phyloP scores from a whole-genome alignment of 2,329 filamentous ascomycete genomes.

The Pseudogymnoascus sp. region DNA sequence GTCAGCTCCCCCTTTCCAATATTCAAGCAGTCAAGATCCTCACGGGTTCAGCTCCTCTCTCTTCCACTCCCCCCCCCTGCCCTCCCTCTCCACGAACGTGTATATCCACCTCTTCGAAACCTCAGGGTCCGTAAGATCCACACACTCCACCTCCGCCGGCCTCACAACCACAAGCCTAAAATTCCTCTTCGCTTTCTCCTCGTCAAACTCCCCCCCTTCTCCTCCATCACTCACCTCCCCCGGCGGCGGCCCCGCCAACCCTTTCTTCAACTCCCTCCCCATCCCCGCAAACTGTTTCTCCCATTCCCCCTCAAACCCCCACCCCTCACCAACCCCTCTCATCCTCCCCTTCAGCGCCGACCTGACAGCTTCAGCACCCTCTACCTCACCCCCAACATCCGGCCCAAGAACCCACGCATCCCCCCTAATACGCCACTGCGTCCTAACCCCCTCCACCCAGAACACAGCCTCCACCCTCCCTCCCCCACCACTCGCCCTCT shows the following conservation, averaged over 20 bases:
- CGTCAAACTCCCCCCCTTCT: conserved; percentile 35
- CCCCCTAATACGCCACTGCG: conserved; percentile 81
- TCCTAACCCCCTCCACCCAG: conserved; percentile 56
- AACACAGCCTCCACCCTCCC: conserved; percentile 73
- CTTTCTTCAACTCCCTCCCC: conserved; percentile 43
- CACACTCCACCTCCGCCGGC: conserved; percentile 57
- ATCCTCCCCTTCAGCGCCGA: conserved; percentile 54
- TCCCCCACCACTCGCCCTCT: conserved; percentile 51
- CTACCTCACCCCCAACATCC: conserved; percentile 49
- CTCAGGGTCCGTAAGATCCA: conserved; percentile 49
- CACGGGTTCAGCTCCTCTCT: conserved; percentile 28
- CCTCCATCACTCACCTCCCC: conserved; percentile 32
- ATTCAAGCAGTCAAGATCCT: conserved; percentile 1
- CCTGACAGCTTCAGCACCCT: conserved; percentile 49
- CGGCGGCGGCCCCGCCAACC: conserved; percentile 65
- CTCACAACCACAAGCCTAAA: conserved; percentile 80
- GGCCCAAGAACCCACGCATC: conserved; percentile 64
- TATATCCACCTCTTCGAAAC: conserved; percentile 49
- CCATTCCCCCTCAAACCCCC: conserved; percentile 22
- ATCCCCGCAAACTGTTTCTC: conserved; percentile 21
- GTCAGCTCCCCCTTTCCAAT: conserved; percentile 4
- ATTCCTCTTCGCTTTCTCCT: conserved; percentile 53
- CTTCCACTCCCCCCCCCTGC: conserved; percentile 49
- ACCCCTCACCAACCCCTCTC: conserved; percentile 39
- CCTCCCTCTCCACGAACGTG: conserved; percentile 40